These are phyloP conservation scores for Triglochin maritima DNA, from an alignment of 106 monocot genomes.

Conservation along the genomic window DNA sequence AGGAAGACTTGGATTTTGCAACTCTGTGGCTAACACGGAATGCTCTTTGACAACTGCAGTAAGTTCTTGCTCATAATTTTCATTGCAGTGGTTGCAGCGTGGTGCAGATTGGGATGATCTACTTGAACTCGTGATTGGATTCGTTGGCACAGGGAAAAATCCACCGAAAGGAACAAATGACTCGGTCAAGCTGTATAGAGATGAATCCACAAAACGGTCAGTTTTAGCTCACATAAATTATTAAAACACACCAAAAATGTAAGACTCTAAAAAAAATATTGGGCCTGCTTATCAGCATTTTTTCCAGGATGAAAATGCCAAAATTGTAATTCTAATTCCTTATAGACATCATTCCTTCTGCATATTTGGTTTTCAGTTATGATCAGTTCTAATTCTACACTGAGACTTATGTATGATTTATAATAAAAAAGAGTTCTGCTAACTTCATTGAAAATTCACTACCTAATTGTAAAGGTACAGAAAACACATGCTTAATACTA, in stretches of 20 bases:
- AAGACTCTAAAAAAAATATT: neutral
- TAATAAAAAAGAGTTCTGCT: too few species aligned
- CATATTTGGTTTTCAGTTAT: too few species aligned
- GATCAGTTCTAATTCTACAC: too few species aligned
- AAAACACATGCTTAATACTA: too few species aligned
- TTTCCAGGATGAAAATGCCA: neutral
- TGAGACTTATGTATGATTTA: too few species aligned
- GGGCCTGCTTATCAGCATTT: neutral
- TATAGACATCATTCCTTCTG: too few species aligned
- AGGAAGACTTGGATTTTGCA: conserved; percentile 26
- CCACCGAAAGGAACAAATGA: conserved; percentile 20
- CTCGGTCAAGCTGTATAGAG: conserved; percentile 8
- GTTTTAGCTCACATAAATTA: neutral
- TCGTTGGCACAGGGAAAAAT: conserved; percentile 5
- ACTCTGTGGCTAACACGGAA: conserved; percentile 20
- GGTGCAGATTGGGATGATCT: conserved; percentile 15
- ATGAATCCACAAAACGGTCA: neutral
- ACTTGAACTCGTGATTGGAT: conserved; percentile 17
- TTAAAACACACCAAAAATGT: neutral
- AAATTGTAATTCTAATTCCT: too few species aligned
- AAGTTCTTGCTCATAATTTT: conserved; percentile 67
- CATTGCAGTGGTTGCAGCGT: conserved; percentile 48
- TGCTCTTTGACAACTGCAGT: conserved; percentile 33
- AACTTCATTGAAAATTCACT: too few species aligned
- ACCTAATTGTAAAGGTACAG: too few species aligned